A percentile compares a stretch with the other conserved stretches of the same genome.
phyloP scores from a whole-genome alignment of 345 rosid genomes.

The Angophora floribunda region DNA sequence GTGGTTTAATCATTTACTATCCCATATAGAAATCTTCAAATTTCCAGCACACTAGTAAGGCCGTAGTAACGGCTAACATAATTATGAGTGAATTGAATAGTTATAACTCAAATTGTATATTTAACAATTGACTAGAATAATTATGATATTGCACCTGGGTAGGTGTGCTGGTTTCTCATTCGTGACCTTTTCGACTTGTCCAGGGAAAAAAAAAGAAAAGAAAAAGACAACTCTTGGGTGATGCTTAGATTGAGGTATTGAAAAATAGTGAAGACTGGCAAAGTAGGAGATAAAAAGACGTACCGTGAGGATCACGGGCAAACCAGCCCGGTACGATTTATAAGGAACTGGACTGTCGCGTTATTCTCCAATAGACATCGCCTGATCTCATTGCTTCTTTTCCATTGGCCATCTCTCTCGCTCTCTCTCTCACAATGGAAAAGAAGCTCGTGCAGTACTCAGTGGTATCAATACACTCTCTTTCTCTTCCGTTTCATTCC shows the following conservation, averaged over 20 bases:
- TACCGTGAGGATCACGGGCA: not conserved
- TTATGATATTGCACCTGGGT: accelerated
- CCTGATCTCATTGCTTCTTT: not conserved
- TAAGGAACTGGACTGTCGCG: not conserved
- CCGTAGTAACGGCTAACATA: accelerated
- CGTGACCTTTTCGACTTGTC: not conserved
- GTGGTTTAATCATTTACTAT: not conserved
- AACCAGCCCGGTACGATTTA: not conserved
- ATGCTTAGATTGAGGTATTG: not conserved
- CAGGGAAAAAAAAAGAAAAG: not conserved
- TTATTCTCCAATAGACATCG: not conserved
- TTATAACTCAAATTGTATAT: accelerated
- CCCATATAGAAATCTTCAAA: not conserved
- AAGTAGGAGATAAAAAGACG: not conserved
- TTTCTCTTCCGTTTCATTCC: not conserved
- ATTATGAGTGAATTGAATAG: not conserved
- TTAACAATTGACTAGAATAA: not conserved
- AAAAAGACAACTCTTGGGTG: not conserved
- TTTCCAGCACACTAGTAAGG: not conserved
- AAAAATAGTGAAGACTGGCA: accelerated
- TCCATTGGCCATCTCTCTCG: not conserved
- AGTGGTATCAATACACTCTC: constrained; percentile 5
- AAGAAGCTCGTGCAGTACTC: constrained; percentile 32
- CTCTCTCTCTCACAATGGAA: constrained; percentile 8
- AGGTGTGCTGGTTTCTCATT: accelerated